These are phyloP conservation scores for Monosporascus sp. DNA, from an alignment of 2,329 filamentous ascomycete genomes.

Conservation along the genomic window DNA sequence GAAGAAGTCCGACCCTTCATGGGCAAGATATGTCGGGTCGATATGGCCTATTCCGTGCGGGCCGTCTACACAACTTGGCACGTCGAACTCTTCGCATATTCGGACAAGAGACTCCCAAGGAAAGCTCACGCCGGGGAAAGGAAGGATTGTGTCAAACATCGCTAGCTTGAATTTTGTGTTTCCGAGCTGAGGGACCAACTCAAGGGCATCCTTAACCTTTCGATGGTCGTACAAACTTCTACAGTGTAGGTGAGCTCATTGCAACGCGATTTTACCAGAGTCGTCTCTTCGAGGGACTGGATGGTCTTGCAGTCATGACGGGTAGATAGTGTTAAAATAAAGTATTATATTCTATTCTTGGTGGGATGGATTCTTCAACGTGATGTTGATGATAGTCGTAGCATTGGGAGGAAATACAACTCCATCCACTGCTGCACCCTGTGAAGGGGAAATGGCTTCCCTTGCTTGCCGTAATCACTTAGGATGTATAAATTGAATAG, in stretches of 20 bases:
- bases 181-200: slow-evolving; percentile 34
- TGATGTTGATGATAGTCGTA: slow-evolving; percentile 61
- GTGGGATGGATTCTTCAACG: slow-evolving; percentile 61
- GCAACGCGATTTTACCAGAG: slow-evolving; percentile 32
- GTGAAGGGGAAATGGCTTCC: slow-evolving; percentile 49
- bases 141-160: slow-evolving; percentile 66
- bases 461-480: slow-evolving; percentile 51
- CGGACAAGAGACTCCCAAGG: slow-evolving; percentile 60
- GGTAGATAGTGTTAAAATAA: slow-evolving; percentile 64
- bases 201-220: slow-evolving; percentile 48
- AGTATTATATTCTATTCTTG: slow-evolving; percentile 58
- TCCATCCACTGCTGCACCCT: slow-evolving; percentile 54
- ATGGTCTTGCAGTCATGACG: slow-evolving; percentile 61
- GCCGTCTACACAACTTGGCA: slow-evolving; percentile 64
- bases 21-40: slow-evolving; percentile 50
- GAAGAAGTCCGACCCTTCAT: slow-evolving; percentile 65
- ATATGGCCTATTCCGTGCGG: slow-evolving; percentile 69
- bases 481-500: slow-evolving; percentile 57
- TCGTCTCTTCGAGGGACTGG: slow-evolving; percentile 54
- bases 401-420: slow-evolving; percentile 68
- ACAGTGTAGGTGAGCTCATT: slow-evolving; percentile 56
- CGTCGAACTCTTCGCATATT: slow-evolving; percentile 51
- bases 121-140: slow-evolving; percentile 61
- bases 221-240: slow-evolving; percentile 52
- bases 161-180: slow-evolving; percentile 57